Conservation (phyloP, 106 monocot genomes). For the Dioscorea dumetorum region DNA sequence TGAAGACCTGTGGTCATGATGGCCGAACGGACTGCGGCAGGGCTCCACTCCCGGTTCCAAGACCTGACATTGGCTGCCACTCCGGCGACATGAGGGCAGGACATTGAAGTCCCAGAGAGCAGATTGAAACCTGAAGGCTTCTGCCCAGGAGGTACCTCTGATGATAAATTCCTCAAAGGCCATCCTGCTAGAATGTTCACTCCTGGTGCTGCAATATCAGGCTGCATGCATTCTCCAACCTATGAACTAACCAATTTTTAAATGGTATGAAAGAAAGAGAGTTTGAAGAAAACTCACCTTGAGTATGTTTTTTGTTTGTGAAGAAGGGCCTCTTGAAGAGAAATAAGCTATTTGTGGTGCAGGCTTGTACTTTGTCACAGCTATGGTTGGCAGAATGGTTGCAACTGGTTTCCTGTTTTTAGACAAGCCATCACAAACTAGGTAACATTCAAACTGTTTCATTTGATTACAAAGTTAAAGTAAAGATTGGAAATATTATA, state of each 20-base stretch:
- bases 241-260: no score
- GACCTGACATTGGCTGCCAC: conserved; percentile 55
- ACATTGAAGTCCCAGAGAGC: conserved; percentile 75
- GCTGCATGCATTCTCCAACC: conserved; percentile 24
- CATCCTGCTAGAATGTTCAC: conserved; percentile 85
- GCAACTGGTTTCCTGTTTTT: conserved; percentile 52
- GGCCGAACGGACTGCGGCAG: conserved; percentile 63
- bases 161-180: conserved; percentile 23
- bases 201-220: conserved; percentile 73
- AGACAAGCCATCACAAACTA: no score
- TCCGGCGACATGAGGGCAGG: conserved; percentile 74
- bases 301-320: conserved; percentile 47
- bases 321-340: conserved; percentile 71
- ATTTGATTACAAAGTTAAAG: no score
- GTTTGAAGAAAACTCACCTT: conserved; percentile 23
- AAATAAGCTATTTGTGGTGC: conserved; percentile 73
- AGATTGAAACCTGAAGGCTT: conserved; percentile 58
- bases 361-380: conserved; percentile 50
- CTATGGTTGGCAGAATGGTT: conserved; percentile 58
- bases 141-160: conserved; percentile 28
- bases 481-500: no score
- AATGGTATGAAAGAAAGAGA: background rate
- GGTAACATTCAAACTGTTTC: no score
- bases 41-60: conserved; percentile 70
- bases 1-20: conserved; percentile 71